These are phyloP conservation scores for Chlorella sp. DNA, from an alignment of 139 green algal species.

Conservation along the genomic window DNA sequence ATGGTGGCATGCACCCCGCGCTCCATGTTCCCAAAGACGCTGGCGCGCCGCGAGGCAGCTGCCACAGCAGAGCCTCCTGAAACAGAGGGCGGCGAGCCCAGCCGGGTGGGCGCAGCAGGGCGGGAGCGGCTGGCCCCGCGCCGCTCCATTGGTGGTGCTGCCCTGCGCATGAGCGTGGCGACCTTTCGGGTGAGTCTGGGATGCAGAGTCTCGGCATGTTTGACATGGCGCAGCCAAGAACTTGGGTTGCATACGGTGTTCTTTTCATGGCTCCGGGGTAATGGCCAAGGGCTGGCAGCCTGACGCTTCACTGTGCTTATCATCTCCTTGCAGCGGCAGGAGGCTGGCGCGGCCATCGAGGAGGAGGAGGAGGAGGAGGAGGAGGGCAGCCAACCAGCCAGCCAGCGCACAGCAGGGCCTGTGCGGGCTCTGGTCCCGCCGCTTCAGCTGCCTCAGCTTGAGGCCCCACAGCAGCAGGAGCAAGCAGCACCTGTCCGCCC, in stretches of 20 bases:
- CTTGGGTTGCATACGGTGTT: too few species aligned
- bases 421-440: not conserved
- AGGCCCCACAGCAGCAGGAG: not conserved
- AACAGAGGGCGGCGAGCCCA: not conserved
- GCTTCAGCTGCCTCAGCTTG: not conserved
- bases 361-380: not conserved
- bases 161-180: conserved; percentile 34
- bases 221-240: too few species aligned
- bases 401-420: not conserved
- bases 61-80: not conserved
- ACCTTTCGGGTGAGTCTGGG: conserved; percentile 12
- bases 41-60: not conserved
- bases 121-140: conserved; percentile 13
- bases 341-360: too few species aligned
- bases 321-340: not conserved
- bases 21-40: conserved; percentile 17
- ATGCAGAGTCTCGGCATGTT: too few species aligned
- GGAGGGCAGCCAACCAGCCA: not conserved
- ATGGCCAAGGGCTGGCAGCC: too few species aligned
- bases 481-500: not conserved
- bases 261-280: too few species aligned
- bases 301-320: not conserved
- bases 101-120: not conserved
- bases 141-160: conserved; percentile 28
- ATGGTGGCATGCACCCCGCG: conserved; percentile 8